Evolutionary conservation across 2,329 filamentous ascomycete genomes (phyloP).

Genomic region (Dendrostoma leiphaemia): DNA sequence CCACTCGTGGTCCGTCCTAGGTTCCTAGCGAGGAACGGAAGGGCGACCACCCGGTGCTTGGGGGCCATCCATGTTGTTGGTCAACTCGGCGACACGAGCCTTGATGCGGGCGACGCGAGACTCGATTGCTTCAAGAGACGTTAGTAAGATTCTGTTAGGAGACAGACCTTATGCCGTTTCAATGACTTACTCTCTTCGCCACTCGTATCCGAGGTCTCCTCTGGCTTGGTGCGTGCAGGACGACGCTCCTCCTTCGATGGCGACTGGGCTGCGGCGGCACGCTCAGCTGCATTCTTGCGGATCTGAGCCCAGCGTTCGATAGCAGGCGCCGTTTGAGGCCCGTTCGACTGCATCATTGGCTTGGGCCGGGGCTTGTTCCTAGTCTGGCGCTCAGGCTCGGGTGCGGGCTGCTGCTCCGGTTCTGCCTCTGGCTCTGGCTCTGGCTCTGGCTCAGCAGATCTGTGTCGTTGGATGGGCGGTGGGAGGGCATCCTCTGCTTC

Average conservation of each 20-base stretch:
- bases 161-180: background rate
- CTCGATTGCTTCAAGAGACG: slow-evolving; percentile 71
- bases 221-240: slow-evolving; percentile 22
- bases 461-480: slow-evolving; percentile 49
- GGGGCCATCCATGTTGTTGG: slow-evolving; percentile 71
- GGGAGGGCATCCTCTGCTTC: slow-evolving; percentile 48
- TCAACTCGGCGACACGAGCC: slow-evolving; percentile 91
- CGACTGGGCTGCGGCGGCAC: slow-evolving; percentile 48
- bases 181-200: slow-evolving; percentile 82
- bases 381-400: slow-evolving; percentile 29
- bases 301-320: slow-evolving; percentile 95
- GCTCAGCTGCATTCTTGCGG: slow-evolving; percentile 86
- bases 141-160: slow-evolving; percentile 23
- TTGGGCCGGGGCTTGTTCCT: slow-evolving; percentile 28
- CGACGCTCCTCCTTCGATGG: slow-evolving; percentile 59
- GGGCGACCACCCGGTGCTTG: slow-evolving; percentile 36
- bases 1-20: slow-evolving; percentile 12
- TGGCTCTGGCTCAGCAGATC: slow-evolving; percentile 25
- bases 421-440: slow-evolving; percentile 24
- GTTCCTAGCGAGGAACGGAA: slow-evolving; percentile 32
- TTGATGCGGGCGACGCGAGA: slow-evolving; percentile 96
- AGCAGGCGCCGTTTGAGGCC: slow-evolving; percentile 33
- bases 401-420: slow-evolving; percentile 27
- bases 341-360: slow-evolving; percentile 23
- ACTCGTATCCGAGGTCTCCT: slow-evolving; percentile 63